phyloP scores from a whole-genome alignment of 2,329 filamentous ascomycete species.

The Ceratocystis huliohia region DNA sequence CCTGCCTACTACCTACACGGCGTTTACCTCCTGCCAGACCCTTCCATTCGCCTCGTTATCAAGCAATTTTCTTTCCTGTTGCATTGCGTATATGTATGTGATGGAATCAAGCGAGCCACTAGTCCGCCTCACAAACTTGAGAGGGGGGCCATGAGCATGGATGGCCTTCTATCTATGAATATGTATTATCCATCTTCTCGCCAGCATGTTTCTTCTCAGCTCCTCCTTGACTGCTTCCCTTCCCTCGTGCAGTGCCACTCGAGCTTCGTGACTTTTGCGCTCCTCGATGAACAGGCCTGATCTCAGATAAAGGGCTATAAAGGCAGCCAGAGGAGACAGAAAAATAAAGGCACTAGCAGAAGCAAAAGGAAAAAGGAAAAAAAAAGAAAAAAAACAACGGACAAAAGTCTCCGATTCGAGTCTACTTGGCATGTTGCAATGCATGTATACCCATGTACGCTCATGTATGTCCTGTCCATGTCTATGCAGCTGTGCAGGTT shows the following conservation, averaged over 20 bases:
- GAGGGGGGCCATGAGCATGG: no score
- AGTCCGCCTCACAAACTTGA: no score
- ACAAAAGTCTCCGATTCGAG: background rate
- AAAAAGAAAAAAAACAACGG: background rate
- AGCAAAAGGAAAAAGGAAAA: background rate
- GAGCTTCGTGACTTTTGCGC: background rate
- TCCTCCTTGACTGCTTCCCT: background rate
- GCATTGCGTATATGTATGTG: no score
- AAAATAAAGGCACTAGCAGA: background rate
- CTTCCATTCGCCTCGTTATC: no score
- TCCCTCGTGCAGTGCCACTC: background rate
- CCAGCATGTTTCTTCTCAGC: background rate
- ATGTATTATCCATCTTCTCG: no score
- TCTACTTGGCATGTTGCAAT: background rate
- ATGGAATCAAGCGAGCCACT: no score
- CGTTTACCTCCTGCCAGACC: no score
- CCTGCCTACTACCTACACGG: no score
- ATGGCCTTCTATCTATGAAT: no score
- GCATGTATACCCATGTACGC: background rate
- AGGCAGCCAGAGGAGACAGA: no score
- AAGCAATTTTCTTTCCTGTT: no score
- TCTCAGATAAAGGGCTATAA: background rate
- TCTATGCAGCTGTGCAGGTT: background rate
- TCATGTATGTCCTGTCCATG: background rate
- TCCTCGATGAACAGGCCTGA: background rate